These are phyloP conservation scores for Backusella tuberculispora DNA, from an alignment of 192 early-diverging fungal species.

Conservation along the genomic window DNA sequence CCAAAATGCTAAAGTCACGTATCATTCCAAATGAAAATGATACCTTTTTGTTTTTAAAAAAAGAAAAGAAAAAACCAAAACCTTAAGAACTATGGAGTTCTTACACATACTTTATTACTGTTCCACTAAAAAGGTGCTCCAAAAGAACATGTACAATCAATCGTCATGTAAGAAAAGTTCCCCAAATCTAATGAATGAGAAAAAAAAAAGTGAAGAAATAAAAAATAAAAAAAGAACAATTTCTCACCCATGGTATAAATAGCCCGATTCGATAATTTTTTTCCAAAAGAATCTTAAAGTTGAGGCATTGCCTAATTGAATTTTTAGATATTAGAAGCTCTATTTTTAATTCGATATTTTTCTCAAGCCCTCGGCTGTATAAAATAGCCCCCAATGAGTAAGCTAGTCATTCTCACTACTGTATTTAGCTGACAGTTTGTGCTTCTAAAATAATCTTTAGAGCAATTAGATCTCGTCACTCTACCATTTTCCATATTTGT, in stretches of 20 bases:
- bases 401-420: background rate
- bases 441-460: background rate
- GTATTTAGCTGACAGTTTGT: conserved; percentile 7
- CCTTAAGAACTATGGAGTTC: too few species aligned
- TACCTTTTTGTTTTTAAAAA: too few species aligned
- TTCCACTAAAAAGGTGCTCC: too few species aligned
- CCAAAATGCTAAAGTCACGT: too few species aligned
- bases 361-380: conserved; percentile 3
- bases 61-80: too few species aligned
- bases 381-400: background rate
- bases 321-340: background rate
- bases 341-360: background rate
- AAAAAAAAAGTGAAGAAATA: background rate
- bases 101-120: too few species aligned
- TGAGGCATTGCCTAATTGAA: background rate
- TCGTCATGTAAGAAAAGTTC: too few species aligned
- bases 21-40: too few species aligned
- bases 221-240: too few species aligned
- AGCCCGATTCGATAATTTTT: conserved; percentile 9
- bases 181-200: too few species aligned
- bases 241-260: background rate
- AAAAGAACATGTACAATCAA: too few species aligned
- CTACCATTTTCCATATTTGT: conserved; percentile 9
- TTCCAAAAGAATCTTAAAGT: background rate
- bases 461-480: background rate